Conservation (phyloP, 1,284 basidiomycete genomes). For the Rugosomyces carneus region DNA sequence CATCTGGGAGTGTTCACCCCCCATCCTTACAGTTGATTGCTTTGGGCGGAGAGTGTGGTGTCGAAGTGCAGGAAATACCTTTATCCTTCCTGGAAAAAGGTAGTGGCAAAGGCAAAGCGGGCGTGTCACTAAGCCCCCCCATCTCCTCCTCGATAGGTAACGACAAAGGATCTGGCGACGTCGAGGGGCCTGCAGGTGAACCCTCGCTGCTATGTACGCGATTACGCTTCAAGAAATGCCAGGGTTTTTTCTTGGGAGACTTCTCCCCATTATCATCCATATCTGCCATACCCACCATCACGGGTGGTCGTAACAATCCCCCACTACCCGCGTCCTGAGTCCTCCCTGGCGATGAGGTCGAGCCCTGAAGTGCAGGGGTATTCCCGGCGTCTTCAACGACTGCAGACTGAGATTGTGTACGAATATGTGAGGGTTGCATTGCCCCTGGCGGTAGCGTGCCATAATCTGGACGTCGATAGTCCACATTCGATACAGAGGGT, state of each 20-base stretch:
- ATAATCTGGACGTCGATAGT: slow-evolving; percentile 33
- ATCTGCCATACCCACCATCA: slow-evolving; percentile 17
- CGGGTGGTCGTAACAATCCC: slow-evolving; percentile 18
- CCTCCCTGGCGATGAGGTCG: slow-evolving; percentile 8
- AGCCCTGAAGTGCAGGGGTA: slow-evolving; percentile 17
- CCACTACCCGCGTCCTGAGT: slow-evolving; percentile 11
- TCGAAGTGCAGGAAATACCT: slow-evolving; percentile 65
- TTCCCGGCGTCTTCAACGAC: slow-evolving; percentile 57
- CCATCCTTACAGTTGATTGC: slow-evolving; percentile 61
- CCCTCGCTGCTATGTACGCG: slow-evolving; percentile 60
- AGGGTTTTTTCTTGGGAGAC: slow-evolving; percentile 52
- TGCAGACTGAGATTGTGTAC: slow-evolving; percentile 76
- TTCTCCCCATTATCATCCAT: slow-evolving; percentile 33
- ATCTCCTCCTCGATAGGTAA: slow-evolving; percentile 31
- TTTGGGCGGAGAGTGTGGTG: slow-evolving; percentile 56
- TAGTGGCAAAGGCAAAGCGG: slow-evolving; percentile 33
- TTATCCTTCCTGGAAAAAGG: slow-evolving; percentile 38
- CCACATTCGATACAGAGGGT: slow-evolving; percentile 46
- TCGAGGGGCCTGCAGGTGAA: slow-evolving; percentile 23
- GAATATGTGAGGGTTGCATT: slow-evolving; percentile 59
- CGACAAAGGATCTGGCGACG: slow-evolving; percentile 18
- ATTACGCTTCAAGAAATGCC: slow-evolving; percentile 58
- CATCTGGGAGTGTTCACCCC: slow-evolving; percentile 22
- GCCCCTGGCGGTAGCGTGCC: slow-evolving; percentile 52
- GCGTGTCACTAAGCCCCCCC: slow-evolving; percentile 23